phyloP scores from a whole-genome alignment of 257 asterid genomes.

The Plantago ovata region DNA sequence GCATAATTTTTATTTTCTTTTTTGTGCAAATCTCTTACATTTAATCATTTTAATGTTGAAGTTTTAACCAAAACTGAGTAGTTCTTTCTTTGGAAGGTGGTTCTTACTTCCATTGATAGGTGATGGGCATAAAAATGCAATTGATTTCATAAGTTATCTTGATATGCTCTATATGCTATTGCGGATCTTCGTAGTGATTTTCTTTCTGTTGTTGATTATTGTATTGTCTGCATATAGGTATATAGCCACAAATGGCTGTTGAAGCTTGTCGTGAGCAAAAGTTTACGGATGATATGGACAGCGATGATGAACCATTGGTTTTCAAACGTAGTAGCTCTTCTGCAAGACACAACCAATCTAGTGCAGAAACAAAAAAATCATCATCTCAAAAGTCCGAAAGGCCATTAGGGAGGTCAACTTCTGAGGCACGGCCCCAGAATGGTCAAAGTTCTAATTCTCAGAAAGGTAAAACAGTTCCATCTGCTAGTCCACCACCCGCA shows the following conservation, averaged over 20 bases:
- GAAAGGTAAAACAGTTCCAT: slow-evolving; percentile 39
- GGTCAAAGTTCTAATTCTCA: slow-evolving; percentile 53
- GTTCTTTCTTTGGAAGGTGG: no score
- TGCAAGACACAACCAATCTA: slow-evolving; percentile 51
- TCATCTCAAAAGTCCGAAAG: slow-evolving; percentile 58
- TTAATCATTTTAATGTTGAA: no score
- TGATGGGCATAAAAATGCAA: no score
- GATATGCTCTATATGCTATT: no score
- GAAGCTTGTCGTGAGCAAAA: slow-evolving; percentile 52
- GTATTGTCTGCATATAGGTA: slow-evolving; percentile 18
- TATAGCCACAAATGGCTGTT: slow-evolving; percentile 55
- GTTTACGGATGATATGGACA: slow-evolving; percentile 58
- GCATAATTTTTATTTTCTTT: no score
- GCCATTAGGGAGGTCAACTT: slow-evolving; percentile 37
- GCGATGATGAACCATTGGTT: slow-evolving; percentile 74
- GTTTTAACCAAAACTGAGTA: no score
- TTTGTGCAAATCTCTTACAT: no score
- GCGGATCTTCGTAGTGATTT: neutral
- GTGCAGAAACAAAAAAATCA: slow-evolving; percentile 37
- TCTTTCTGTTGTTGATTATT: slow-evolving; percentile 4
- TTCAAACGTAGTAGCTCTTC: slow-evolving; percentile 67
- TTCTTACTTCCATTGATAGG: no score
- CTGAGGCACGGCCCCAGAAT: slow-evolving; percentile 48
- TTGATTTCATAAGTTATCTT: no score
- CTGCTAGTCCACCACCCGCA: slow-evolving; percentile 49